Conservation (phyloP, 257 asterid genomes). For the Solanum gandarillasii region DNA sequence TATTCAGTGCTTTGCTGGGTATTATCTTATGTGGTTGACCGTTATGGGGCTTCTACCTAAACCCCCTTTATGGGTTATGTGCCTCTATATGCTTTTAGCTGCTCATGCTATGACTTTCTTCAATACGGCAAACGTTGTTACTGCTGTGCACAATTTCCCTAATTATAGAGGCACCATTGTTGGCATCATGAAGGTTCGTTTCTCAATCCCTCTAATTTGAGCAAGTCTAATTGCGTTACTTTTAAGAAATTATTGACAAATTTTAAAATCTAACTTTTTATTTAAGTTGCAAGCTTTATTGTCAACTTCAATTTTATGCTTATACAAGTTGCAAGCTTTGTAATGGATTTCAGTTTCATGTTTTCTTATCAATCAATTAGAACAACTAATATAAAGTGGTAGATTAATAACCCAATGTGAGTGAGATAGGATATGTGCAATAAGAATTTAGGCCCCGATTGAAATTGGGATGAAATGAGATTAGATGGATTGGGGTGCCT, state of each 20-base stretch:
- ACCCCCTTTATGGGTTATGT: constrained; percentile 49
- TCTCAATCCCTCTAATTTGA: neutral
- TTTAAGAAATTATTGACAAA: neutral
- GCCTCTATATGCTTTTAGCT: constrained; percentile 73
- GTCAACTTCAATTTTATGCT: neutral
- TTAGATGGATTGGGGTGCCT: neutral
- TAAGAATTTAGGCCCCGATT: neutral
- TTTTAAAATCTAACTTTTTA: neutral
- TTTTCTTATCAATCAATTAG: neutral
- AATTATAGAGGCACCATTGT: constrained; percentile 63
- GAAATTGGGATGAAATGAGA: neutral
- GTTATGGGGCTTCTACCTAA: constrained; percentile 48
- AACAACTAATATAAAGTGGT: neutral
- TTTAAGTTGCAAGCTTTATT: neutral
- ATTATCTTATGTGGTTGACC: constrained; percentile 77
- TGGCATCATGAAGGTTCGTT: constrained; percentile 79
- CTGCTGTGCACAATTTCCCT: constrained; percentile 79
- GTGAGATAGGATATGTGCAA: neutral
- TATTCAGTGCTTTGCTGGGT: constrained; percentile 72
- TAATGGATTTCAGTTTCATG: too few relatives aligned
- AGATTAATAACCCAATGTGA: neutral
- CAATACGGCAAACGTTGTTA: constrained; percentile 81
- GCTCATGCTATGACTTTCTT: constrained; percentile 93
- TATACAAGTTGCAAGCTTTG: neutral
- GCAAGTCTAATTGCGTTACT: neutral